Evolutionary conservation across 768 basidiomycete species (phyloP).

Genomic region (Calocera viscosa): DNA sequence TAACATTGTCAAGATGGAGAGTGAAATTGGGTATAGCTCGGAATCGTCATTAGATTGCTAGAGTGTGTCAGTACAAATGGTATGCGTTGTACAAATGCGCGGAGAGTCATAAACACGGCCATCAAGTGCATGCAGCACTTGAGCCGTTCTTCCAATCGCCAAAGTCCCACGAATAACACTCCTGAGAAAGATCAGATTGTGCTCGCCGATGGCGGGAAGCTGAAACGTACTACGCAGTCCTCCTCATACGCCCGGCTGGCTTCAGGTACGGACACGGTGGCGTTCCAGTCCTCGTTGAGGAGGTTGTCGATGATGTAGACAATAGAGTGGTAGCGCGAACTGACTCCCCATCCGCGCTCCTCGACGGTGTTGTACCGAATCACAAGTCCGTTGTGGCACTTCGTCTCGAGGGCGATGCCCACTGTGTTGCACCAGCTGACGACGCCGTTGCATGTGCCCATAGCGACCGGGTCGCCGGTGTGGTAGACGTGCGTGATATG

Average conservation of each 20-base stretch:
- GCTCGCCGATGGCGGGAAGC: background rate
- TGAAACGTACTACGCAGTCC: slow-evolving; percentile 52
- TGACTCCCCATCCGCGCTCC: slow-evolving; percentile 66
- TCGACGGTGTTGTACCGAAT: slow-evolving; percentile 78
- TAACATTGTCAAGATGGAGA: too few species aligned
- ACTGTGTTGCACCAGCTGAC: slow-evolving; percentile 65
- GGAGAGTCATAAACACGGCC: background rate
- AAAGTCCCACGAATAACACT: slow-evolving; percentile 63
- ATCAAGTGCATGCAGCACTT: background rate
- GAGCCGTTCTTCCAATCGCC: slow-evolving; percentile 10
- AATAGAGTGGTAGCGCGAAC: slow-evolving; percentile 59
- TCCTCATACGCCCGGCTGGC: slow-evolving; percentile 33
- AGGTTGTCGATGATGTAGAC: slow-evolving; percentile 58
- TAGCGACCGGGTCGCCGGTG: slow-evolving; percentile 86
- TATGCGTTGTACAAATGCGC: too few species aligned
- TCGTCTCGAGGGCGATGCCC: slow-evolving; percentile 76
- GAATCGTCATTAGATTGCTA: too few species aligned
- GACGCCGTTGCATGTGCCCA: slow-evolving; percentile 69
- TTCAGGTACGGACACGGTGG: slow-evolving; percentile 37
- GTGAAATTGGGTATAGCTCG: too few species aligned
- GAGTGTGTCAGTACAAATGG: too few species aligned
- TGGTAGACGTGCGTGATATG: slow-evolving; percentile 84
- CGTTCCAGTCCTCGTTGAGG: slow-evolving; percentile 60
- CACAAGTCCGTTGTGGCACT: slow-evolving; percentile 78
- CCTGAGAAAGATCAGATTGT: slow-evolving; percentile 30